Evolutionary conservation across 2,329 filamentous ascomycete species (phyloP).

Genomic region (Colletotrichum sp.): DNA sequence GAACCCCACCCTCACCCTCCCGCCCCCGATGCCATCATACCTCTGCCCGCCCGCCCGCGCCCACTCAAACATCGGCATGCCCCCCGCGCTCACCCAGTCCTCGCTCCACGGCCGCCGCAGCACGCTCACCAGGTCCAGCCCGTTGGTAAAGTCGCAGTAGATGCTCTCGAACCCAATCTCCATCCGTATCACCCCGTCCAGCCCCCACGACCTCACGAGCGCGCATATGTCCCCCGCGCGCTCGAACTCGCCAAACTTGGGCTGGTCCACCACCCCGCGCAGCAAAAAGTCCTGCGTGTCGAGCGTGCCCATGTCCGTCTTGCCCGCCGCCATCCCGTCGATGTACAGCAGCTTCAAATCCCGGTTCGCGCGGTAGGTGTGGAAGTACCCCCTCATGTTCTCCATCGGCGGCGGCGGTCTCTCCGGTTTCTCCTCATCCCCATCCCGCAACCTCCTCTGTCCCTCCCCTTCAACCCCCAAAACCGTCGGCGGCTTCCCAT

Average conservation of each 20-base stretch:
- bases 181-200: constrained; percentile 72
- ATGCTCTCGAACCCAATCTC: constrained; percentile 76
- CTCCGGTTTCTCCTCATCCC: not conserved
- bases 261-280: constrained; percentile 37
- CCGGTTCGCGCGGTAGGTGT: constrained; percentile 66
- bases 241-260: constrained; percentile 41
- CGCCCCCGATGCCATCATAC: constrained; percentile 50
- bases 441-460: not conserved
- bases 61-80: constrained; percentile 42
- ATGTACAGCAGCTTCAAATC: constrained; percentile 69
- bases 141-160: constrained; percentile 64
- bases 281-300: constrained; percentile 71
- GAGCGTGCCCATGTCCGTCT: constrained; percentile 68
- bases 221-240: constrained; percentile 64
- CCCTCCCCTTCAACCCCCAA: not conserved
- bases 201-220: constrained; percentile 55
- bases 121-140: constrained; percentile 41
- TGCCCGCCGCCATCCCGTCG: constrained; percentile 74
- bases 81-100: constrained; percentile 20
- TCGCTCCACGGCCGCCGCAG: constrained; percentile 31
- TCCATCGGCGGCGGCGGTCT: constrained; percentile 6
- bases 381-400: constrained; percentile 60
- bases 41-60: constrained; percentile 45
- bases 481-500: not conserved
- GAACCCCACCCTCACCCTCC: constrained; percentile 41